Evolutionary conservation across 2,329 filamentous ascomycete genomes (phyloP), one percentile per base, ranked within the genome.

Genomic region (Fusarium sororula): DNA sequence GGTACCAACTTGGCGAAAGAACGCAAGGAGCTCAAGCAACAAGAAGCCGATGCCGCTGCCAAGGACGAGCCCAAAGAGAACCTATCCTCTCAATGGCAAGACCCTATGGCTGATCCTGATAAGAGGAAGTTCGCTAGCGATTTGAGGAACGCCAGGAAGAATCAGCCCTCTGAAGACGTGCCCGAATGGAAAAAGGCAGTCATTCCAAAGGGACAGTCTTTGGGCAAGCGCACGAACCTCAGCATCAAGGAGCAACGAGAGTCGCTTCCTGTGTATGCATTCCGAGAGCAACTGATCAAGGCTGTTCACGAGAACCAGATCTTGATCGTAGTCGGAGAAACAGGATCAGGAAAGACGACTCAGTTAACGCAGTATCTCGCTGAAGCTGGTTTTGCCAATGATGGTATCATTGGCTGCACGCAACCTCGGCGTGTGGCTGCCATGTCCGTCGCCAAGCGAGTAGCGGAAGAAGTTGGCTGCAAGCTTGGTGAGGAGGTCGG

Each of bases 391-490:
- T 98, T 97, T 79, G 93, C 92, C 4, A 93, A 97, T 75, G 86
- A 93, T 66, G 94, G 95, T 38, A 93, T 98, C 67, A 96, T 99
- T 53, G 96, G 96, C 2, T 99, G 96, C 81, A 99, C 97, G 0
- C 96, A 99, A 77, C 96, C 96, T 57, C 94, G 96, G 81, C 94
- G 96, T 88, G 96, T 98, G 17, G 96, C 96, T 32, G 96, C 96
- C 72, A 98, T 98, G 92, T 98, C 95, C 5, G 96, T 99, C 7
- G 96, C 96, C 14, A 97, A 98, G 82, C 95, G 96, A 89, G 96
- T 99, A 7, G 91, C 95, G 2, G 95, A 98, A 80, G 96, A 99
- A 84, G 94, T 98, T 67, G 96, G 96, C 22, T 98, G 96, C 77
- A 89, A 92, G 73, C 88, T 98, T 18, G 96, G 96, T 39, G 91